phyloP scores from a whole-genome alignment of 75 land plant genomes.

The Chamaecyparis obtusa region DNA sequence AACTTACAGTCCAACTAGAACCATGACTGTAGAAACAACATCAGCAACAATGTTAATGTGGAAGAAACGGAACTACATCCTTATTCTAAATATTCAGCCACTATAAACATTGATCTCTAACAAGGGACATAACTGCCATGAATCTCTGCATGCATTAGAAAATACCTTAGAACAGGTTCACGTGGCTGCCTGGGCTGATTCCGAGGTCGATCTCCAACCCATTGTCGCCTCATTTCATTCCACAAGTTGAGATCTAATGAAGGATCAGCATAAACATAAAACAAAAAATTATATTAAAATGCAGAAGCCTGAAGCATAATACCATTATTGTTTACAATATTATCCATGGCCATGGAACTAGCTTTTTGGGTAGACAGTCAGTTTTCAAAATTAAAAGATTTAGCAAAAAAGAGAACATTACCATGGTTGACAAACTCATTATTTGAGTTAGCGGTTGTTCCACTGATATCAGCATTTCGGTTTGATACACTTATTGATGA shows the following conservation, averaged over 20 bases:
- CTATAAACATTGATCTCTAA: neutral
- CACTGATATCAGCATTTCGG: constrained; percentile 13
- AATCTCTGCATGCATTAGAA: neutral
- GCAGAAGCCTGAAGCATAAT: constrained; percentile 14
- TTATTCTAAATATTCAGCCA: neutral
- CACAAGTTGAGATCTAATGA: constrained; percentile 61
- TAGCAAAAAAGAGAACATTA: neutral
- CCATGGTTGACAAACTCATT: constrained; percentile 59
- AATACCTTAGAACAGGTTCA: constrained; percentile 61
- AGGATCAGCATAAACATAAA: neutral
- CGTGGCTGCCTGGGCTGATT: constrained; percentile 30
- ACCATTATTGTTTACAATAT: neutral
- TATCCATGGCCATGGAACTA: neutral
- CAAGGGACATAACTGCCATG: neutral
- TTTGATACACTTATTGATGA: constrained; percentile 58
- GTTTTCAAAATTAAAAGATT: neutral
- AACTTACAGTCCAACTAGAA: constrained; percentile 73
- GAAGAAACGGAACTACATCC: neutral
- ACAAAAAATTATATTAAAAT: neutral
- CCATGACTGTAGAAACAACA: neutral
- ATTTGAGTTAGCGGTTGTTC: constrained; percentile 24
- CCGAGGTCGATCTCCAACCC: constrained; percentile 59
- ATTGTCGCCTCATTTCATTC: constrained; percentile 76
- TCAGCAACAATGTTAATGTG: neutral
- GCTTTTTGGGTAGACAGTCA: neutral